Evolutionary conservation across 768 basidiomycete species (phyloP), one percentile per base, ranked within the genome.

Genomic region (Tylopilus rubrobrunneus): DNA sequence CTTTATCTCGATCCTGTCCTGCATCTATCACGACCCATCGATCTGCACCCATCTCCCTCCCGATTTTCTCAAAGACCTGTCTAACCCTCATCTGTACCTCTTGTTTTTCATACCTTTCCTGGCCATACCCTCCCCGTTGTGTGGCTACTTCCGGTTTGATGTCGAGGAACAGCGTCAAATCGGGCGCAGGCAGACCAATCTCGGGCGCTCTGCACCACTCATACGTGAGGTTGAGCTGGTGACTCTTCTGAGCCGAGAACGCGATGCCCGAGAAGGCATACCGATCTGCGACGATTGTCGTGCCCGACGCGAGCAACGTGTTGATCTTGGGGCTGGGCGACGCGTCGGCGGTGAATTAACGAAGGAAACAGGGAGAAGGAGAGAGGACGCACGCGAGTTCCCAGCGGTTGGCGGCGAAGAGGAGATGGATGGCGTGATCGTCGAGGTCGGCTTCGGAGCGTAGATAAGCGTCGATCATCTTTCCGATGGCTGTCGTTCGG

Each of bases 341-440:
- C 12, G 36, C 36, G 36, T 37, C 15, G 6, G 15, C 7, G 25
- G 25, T 37, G 0, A 17, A 6, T 15, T 3, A 15, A n/a, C n/a
- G n/a, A n/a, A n/a, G n/a, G n/a, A n/a, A 15, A 37, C 3, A 37
- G 15, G 36, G 12, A 5, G 14, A 5, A 15, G 11, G 34, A 23
- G 28, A 75, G n/a, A n/a, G n/a, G n/a, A n/a, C 82, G 51, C 65
- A 96, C 91, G 87, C 86, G 57, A 88, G 81, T 67, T 98, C 95
- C 97, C 97, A 98, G 34, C 96, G 81, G 67, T 99, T 99, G 2
- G 95, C 97, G 42, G 92, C 87, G 76, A 99, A 98, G 52, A 99
- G 80, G 4, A 98, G 82, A 67, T 98, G 96, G 46, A 98, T 85
- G 2, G 86, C 89, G 56, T 78, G 87, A 72, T 98, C 94, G 68